These are phyloP conservation scores for Saposhnikovia divaricata DNA, from an alignment of 129 eudicot species.

Conservation along the genomic window DNA sequence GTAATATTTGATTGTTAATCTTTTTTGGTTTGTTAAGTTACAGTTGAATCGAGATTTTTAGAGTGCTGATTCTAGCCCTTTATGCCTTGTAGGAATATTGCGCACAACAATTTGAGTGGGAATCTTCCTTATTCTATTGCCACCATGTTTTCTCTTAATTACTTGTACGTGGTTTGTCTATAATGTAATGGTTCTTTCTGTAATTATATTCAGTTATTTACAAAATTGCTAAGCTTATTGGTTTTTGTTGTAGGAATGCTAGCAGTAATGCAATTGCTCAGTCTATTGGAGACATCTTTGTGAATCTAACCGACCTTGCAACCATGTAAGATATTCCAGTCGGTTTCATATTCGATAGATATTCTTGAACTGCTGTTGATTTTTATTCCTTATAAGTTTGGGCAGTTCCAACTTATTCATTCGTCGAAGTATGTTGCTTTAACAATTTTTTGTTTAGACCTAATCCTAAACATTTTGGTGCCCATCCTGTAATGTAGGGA, in stretches of 20 bases:
- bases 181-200: slow-evolving; percentile 2
- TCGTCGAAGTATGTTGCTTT: not conserved
- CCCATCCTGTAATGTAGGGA: slow-evolving; percentile 48
- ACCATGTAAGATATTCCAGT: slow-evolving; percentile 40
- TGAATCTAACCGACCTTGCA: slow-evolving; percentile 59
- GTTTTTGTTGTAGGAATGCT: slow-evolving; percentile 54
- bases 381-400: not conserved
- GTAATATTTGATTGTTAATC: slow-evolving; percentile 32
- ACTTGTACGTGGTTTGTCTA: slow-evolving; percentile 24
- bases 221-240: not conserved
- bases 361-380: slow-evolving; percentile 1
- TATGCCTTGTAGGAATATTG: slow-evolving; percentile 66
- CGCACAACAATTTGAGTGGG: slow-evolving; percentile 77
- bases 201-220: not conserved
- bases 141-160: slow-evolving; percentile 52
- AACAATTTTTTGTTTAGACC: not conserved
- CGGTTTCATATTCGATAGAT: not conserved
- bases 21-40: slow-evolving; percentile 4
- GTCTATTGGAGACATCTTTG: slow-evolving; percentile 62
- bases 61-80: slow-evolving; percentile 12
- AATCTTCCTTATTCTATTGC: slow-evolving; percentile 75
- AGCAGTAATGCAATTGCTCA: slow-evolving; percentile 73
- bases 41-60: not conserved
- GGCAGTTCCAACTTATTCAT: not conserved
- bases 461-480: slow-evolving; percentile 7